A percentile compares a stretch with the other conserved stretches of the same genome.
These are phyloP conservation scores for Boeremia lycopersici DNA, from an alignment of 2,329 filamentous ascomycete species.

Conservation along the genomic window DNA sequence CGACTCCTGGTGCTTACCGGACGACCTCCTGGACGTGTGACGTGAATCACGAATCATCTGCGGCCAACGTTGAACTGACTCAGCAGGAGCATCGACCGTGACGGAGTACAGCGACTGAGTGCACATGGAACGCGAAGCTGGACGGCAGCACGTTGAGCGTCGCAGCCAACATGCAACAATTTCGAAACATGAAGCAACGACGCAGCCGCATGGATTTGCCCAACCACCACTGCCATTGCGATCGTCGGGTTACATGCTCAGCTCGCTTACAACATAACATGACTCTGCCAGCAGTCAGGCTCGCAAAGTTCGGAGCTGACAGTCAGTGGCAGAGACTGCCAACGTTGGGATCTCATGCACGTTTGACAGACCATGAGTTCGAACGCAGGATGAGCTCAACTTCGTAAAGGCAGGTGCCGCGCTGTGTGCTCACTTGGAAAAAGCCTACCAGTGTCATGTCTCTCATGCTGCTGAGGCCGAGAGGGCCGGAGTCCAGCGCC, in stretches of 20 bases:
- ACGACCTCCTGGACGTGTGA: neutral
- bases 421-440: neutral
- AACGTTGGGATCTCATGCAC: neutral
- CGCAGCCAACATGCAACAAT: too few relatives aligned
- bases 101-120: neutral
- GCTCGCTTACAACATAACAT: neutral
- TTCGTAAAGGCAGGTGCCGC: neutral
- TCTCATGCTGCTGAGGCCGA: too few relatives aligned
- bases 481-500: too few relatives aligned
- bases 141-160: too few relatives aligned
- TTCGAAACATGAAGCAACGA: neutral
- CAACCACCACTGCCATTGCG: too few relatives aligned
- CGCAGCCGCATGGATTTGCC: too few relatives aligned
- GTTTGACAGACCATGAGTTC: too few relatives aligned
- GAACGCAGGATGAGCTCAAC: too few relatives aligned
- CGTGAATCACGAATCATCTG: neutral
- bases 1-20: too few relatives aligned
- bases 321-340: neutral
- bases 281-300: neutral
- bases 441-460: neutral
- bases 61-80: neutral
- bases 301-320: neutral
- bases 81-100: neutral
- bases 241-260: neutral
- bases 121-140: neutral